Conservation (phyloP, 73 alveolate species). For the Urostyla sp. region DNA sequence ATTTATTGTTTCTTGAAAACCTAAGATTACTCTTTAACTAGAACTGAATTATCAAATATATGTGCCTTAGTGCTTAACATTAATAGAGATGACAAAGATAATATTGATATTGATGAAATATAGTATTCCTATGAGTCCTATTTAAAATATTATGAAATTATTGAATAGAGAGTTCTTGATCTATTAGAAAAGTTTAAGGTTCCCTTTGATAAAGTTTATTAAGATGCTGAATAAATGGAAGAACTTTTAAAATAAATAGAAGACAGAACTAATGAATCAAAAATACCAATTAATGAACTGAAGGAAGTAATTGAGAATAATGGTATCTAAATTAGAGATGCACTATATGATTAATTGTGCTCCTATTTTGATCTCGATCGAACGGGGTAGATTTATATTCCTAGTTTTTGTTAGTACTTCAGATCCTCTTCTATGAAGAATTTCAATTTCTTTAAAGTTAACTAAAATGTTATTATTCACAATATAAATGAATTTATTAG, state of each 20-base stretch:
- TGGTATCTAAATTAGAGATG: slow-evolving; percentile 36
- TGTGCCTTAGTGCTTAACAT: slow-evolving; percentile 1
- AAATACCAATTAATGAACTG: slow-evolving; percentile 24
- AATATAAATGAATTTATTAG: slow-evolving; percentile 7
- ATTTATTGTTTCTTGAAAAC: slow-evolving; percentile 36
- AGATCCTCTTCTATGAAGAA: slow-evolving; percentile 14
- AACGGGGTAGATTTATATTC: slow-evolving; percentile 26
- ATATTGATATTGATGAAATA: slow-evolving; percentile 55
- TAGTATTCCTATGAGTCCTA: slow-evolving; percentile 32
- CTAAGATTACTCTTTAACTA: slow-evolving; percentile 26
- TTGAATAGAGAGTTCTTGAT: slow-evolving; percentile 37
- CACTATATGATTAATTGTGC: slow-evolving; percentile 12
- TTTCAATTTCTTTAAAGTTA: slow-evolving; percentile 50
- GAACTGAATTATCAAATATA: slow-evolving; percentile 34
- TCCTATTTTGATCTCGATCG: slow-evolving; percentile 45
- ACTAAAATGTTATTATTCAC: slow-evolving; percentile 13
- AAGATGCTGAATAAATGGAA: background rate
- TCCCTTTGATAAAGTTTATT: background rate
- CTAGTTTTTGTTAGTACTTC: slow-evolving; percentile 41
- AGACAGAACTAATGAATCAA: slow-evolving; percentile 26
- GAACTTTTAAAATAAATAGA: slow-evolving; percentile 32
- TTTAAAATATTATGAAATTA: slow-evolving; percentile 23
- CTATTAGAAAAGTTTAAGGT: slow-evolving; percentile 15
- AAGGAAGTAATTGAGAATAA: slow-evolving; percentile 33
- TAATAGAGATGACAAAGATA: slow-evolving; percentile 1